A percentile compares a stretch with the other conserved stretches of the same genome.
phyloP scores from a whole-genome alignment of 495 filamentous ascomycete genomes.

The Penicillium paxilli region DNA sequence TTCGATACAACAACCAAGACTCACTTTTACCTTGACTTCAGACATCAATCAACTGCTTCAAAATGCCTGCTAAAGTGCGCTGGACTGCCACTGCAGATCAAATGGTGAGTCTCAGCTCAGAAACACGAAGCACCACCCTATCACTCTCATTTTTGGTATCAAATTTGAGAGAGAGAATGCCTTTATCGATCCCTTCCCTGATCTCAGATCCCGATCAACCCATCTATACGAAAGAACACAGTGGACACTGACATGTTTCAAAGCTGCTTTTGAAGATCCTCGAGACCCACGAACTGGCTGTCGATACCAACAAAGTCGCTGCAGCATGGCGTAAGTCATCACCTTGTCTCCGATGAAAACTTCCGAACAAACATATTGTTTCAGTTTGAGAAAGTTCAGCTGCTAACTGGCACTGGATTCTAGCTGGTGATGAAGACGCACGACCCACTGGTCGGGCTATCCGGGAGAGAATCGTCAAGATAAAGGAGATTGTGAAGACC shows the following conservation, averaged over 20 bases:
- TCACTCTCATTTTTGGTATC: neutral
- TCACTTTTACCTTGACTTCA: neutral
- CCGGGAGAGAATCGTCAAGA: constrained; percentile 44
- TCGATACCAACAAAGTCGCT: constrained; percentile 41
- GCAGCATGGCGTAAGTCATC: constrained; percentile 45
- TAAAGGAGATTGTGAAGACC: constrained; percentile 25
- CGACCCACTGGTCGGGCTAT: constrained; percentile 50
- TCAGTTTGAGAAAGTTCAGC: neutral
- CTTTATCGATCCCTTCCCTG: too few species aligned
- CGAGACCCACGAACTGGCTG: constrained; percentile 39
- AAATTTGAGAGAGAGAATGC: neutral
- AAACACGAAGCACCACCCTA: too few species aligned
- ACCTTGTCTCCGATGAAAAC: neutral
- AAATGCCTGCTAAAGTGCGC: neutral
- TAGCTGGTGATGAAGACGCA: constrained; percentile 22
- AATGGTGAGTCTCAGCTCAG: constrained; percentile 11
- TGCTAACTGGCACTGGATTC: constrained; percentile 3
- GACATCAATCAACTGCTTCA: neutral
- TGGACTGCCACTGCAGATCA: constrained; percentile 14
- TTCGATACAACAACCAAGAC: neutral
- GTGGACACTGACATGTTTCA: neutral
- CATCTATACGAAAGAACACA: too few species aligned
- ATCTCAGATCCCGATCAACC: too few species aligned
- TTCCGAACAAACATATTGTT: neutral
- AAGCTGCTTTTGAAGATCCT: constrained; percentile 51